phyloP scores from a whole-genome alignment of 73 alveolate species.

The Durusdinium trenchii region DNA sequence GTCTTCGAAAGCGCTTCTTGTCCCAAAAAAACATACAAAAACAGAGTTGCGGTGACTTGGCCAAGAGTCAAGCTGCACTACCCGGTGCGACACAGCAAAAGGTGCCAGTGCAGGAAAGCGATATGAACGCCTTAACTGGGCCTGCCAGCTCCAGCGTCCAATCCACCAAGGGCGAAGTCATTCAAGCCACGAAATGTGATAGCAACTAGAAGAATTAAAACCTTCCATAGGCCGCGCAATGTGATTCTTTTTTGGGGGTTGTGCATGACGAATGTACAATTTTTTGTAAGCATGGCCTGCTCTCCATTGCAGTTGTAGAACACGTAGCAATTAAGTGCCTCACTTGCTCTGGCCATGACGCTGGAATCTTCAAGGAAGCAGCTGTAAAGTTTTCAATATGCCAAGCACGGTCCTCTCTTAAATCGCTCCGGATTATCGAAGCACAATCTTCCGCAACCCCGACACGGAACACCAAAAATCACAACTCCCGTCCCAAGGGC shows the following conservation, averaged over 20 bases:
- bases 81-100: conserved; percentile 88
- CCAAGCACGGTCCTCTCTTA: too few species aligned
- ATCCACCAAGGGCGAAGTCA: neutral
- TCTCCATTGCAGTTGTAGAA: conserved; percentile 61
- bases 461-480: too few species aligned
- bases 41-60: too few species aligned
- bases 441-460: too few species aligned
- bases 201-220: too few species aligned
- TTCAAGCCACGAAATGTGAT: too few species aligned
- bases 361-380: neutral
- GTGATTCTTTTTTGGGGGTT: too few species aligned
- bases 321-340: conserved; percentile 73
- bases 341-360: neutral
- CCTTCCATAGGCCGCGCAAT: too few species aligned
- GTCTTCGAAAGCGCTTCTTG: neutral
- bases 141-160: neutral
- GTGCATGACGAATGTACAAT: too few species aligned
- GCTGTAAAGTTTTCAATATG: too few species aligned
- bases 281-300: too few species aligned
- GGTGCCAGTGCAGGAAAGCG: conserved; percentile 88
- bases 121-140: conserved; percentile 48
- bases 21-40: neutral
- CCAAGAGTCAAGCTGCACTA: conserved; percentile 47
- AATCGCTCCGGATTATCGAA: too few species aligned
- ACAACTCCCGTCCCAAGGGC: neutral